Conservation (phyloP, 345 rosid genomes). For the Brassica incana region DNA sequence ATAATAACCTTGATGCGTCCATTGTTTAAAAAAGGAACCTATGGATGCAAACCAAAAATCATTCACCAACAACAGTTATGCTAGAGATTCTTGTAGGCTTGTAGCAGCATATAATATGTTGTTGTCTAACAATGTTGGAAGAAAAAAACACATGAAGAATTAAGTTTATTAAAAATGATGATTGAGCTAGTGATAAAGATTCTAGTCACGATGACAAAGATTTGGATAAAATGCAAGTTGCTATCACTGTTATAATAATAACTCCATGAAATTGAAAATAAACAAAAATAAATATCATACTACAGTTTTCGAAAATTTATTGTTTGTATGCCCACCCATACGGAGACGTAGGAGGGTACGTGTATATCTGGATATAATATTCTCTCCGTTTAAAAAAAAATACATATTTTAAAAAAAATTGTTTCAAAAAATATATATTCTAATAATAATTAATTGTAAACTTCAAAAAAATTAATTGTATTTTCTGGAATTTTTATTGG, state of each 20-base stretch:
- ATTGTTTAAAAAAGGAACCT: too few relatives aligned
- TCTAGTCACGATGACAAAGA: slow-evolving; percentile 31
- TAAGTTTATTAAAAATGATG: not conserved
- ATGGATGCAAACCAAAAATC: not conserved
- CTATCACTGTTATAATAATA: slow-evolving; percentile 14
- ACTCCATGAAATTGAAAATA: not conserved
- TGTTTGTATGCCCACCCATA: not conserved
- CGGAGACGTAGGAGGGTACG: slow-evolving; percentile 5
- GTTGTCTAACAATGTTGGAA: not conserved
- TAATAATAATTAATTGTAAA: too few relatives aligned
- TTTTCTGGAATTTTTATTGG: too few relatives aligned
- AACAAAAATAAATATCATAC: not conserved
- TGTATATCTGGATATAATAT: not conserved
- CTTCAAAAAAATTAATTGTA: too few relatives aligned
- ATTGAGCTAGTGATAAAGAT: slow-evolving; percentile 11
- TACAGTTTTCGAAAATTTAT: not conserved
- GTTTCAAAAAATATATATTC: too few relatives aligned
- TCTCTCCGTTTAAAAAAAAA: too few relatives aligned
- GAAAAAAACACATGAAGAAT: not conserved
- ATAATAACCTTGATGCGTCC: too few relatives aligned
- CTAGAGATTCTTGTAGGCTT: not conserved
- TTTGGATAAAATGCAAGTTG: slow-evolving; percentile 29
- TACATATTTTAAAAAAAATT: too few relatives aligned
- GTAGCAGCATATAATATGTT: not conserved
- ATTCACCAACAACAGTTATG: not conserved